A percentile compares a stretch with the other conserved stretches of the same genome.
Evolutionary conservation across 2,329 filamentous ascomycete species (phyloP).

Genomic region (Xylaria arbuscula): DNA sequence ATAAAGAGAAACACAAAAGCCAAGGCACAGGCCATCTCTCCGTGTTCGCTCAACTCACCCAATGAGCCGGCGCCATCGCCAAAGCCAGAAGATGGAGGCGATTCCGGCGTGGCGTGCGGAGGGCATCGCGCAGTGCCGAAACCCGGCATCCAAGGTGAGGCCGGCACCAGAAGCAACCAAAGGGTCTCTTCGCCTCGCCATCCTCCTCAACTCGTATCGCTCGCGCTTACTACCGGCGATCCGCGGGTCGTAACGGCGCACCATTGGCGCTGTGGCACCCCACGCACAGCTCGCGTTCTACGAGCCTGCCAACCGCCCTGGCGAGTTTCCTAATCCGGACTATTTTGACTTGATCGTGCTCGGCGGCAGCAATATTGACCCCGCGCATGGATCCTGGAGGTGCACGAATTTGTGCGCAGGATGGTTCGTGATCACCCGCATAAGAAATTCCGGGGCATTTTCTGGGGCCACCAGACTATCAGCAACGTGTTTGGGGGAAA

Average conservation of each 20-base stretch:
- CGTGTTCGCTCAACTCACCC: slow-evolving; percentile 26
- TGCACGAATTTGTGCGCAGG: slow-evolving; percentile 54
- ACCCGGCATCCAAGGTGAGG: slow-evolving; percentile 15
- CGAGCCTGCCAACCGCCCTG: slow-evolving; percentile 52
- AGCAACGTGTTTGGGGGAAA: slow-evolving; percentile 53
- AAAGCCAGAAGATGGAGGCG: slow-evolving; percentile 2
- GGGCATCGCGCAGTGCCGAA: slow-evolving; percentile 6
- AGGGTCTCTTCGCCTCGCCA: slow-evolving; percentile 48
- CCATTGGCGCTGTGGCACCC: slow-evolving; percentile 49
- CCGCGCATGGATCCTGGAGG: slow-evolving; percentile 57
- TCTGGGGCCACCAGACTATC: slow-evolving; percentile 61
- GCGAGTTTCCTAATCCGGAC: slow-evolving; percentile 52
- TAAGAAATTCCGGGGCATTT: slow-evolving; percentile 57
- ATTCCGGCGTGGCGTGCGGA: slow-evolving; percentile 4
- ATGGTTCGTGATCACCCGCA: slow-evolving; percentile 49
- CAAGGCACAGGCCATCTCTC: slow-evolving; percentile 3
- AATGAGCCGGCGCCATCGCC: background rate
- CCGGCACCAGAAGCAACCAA: slow-evolving; percentile 1
- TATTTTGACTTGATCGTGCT: slow-evolving; percentile 57
- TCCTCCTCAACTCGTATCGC: slow-evolving; percentile 54
- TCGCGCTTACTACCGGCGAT: slow-evolving; percentile 52
- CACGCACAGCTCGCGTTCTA: slow-evolving; percentile 51
- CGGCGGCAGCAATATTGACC: slow-evolving; percentile 57
- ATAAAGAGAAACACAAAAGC: no score
- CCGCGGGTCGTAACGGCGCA: slow-evolving; percentile 52